Percentiles rank a stretch among this genome's conserved stretches.
These are phyloP conservation scores for Digitaria exilis DNA, from an alignment of 202 grass and related monocot species.

Conservation along the genomic window DNA sequence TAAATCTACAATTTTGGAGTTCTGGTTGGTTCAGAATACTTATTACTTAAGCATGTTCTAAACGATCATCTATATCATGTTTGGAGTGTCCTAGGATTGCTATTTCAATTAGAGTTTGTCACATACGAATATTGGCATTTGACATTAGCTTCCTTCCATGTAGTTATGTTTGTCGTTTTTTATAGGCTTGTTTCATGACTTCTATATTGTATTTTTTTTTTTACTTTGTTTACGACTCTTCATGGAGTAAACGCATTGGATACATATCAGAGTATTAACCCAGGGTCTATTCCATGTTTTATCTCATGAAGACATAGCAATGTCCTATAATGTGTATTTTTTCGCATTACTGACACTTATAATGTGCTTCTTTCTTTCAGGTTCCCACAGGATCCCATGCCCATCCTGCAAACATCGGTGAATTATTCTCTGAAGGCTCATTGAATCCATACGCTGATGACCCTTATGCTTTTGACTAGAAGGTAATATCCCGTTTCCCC, in stretches of 20 bases:
- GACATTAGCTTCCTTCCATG: background rate
- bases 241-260: background rate
- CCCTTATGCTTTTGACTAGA: slow-evolving; percentile 94
- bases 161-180: slow-evolving; percentile 7
- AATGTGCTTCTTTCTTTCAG: slow-evolving; percentile 41
- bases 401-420: slow-evolving; percentile 73
- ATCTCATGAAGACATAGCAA: slow-evolving; percentile 13
- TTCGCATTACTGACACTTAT: slow-evolving; percentile 26
- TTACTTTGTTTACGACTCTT: background rate
- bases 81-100: slow-evolving; percentile 17
- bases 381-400: slow-evolving; percentile 56
- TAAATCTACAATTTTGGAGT: slow-evolving; percentile 12
- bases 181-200: background rate
- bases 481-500: slow-evolving; percentile 44
- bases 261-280: background rate
- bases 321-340: slow-evolving; percentile 1
- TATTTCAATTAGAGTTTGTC: slow-evolving; percentile 1
- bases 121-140: slow-evolving; percentile 10
- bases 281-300: slow-evolving; percentile 22
- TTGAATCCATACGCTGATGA: slow-evolving; percentile 97
- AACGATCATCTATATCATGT: slow-evolving; percentile 12
- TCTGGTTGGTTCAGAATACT: background rate
- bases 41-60: background rate
- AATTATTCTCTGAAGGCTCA: slow-evolving; percentile 92
- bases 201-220: background rate